These are phyloP conservation scores for Cryphonectria radicalis DNA, from an alignment of 2,329 filamentous ascomycete genomes.

Conservation along the genomic window DNA sequence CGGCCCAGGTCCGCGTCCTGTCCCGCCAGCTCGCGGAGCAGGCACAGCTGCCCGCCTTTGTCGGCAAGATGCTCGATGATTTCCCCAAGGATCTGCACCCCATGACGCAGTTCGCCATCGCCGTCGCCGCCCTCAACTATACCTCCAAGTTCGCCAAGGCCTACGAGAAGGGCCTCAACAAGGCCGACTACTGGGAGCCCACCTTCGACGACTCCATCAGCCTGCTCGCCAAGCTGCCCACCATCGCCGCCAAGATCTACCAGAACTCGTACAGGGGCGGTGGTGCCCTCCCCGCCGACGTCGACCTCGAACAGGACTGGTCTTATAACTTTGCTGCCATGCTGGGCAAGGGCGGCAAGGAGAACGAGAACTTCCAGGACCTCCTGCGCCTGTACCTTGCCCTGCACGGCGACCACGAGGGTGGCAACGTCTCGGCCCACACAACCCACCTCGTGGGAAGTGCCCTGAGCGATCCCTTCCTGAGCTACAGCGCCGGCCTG, in stretches of 20 bases:
- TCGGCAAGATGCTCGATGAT: constrained; percentile 84
- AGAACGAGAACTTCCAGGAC: constrained; percentile 95
- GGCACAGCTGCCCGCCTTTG: constrained; percentile 78
- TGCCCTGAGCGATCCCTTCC: constrained; percentile 90
- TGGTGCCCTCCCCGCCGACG: constrained; percentile 72
- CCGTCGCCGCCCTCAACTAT: constrained; percentile 94
- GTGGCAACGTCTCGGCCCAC: constrained; percentile 96
- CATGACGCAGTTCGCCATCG: constrained; percentile 97
- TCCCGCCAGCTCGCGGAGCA: constrained; percentile 88
- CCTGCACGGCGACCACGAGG: constrained; percentile 97
- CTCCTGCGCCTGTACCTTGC: constrained; percentile 92
- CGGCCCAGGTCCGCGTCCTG: constrained; percentile 77
- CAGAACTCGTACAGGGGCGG: constrained; percentile 82
- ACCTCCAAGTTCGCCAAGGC: constrained; percentile 91
- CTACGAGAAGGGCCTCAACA: constrained; percentile 88
- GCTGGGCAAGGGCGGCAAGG: constrained; percentile 84
- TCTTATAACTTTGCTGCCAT: constrained; percentile 98
- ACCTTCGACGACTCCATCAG: constrained; percentile 96
- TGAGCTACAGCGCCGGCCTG: constrained; percentile 94
- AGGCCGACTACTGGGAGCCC: constrained; percentile 98
- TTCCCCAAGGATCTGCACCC: constrained; percentile 92
- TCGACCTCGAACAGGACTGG: constrained; percentile 91
- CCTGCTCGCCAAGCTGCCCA: constrained; percentile 92
- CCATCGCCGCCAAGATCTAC: constrained; percentile 97
- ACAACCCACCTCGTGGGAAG: constrained; percentile 93